These are phyloP conservation scores for Backusella australiensis DNA, from an alignment of 192 early-diverging fungal species.

Conservation along the genomic window DNA sequence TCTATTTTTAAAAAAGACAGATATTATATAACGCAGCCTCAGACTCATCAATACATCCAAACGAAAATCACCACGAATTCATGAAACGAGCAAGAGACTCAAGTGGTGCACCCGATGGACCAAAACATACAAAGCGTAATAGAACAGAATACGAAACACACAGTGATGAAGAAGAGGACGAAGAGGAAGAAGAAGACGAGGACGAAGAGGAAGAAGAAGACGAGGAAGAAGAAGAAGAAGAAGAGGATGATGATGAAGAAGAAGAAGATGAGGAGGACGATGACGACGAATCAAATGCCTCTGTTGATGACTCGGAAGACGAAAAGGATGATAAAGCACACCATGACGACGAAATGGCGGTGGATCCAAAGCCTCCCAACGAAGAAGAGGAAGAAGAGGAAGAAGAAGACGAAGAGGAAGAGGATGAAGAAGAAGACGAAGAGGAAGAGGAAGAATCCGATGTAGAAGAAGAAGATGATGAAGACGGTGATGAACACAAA, in stretches of 20 bases:
- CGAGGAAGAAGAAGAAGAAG: conserved; percentile 11
- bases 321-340: neutral
- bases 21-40: conserved; percentile 10
- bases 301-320: neutral
- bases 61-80: neutral
- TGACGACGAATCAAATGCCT: neutral
- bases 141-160: conserved; percentile 22
- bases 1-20: neutral
- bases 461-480: conserved; percentile 27
- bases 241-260: conserved; percentile 22
- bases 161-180: conserved; percentile 13
- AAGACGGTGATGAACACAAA: neutral
- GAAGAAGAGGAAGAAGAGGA: conserved; percentile 35
- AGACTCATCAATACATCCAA: neutral
- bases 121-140: conserved; percentile 10
- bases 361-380: conserved; percentile 19
- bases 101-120: neutral
- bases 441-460: conserved; percentile 9
- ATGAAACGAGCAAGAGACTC: neutral
- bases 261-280: neutral
- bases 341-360: neutral
- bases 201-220: neutral
- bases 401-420: conserved; percentile 25
- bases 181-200: neutral
- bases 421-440: neutral